Base-by-base conservation (phyloP, 2,329 filamentous ascomycete genomes). In the Claviceps spartinae region DNA sequence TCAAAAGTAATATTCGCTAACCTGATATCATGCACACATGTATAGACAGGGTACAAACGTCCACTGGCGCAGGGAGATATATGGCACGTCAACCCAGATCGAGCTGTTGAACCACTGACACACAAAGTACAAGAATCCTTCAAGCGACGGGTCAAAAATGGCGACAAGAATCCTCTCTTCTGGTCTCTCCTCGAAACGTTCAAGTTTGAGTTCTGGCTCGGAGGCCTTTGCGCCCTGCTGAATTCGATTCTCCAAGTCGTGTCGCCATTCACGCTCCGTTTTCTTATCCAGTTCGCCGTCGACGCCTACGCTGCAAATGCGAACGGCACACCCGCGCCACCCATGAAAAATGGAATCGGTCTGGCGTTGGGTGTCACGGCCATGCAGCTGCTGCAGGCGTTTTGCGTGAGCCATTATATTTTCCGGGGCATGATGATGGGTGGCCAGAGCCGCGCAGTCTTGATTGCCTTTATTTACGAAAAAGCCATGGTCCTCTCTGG, bases 351-450 rank as follows among this genome's bases (percentile, higher is more conserved):
- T 46, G 93, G 91, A 22, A 72, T 97, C 52, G 91, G 90, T 0
- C 72, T 95, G 36, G 89, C 89, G 1, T 66, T 97, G 52, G 91
- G 87, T 8, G 84, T 97, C 52, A 89, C 86, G 0, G 66, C 76
- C 43, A 93, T 97, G 88, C 90, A 96, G 65, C 75, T 90, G 20
- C 63, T 84, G 11, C 88, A 95, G 67, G 91, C 85, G 64, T 62
- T 95, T 57, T 81, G 81, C 26, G 88, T 83, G 2, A 94, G 90
- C 62, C 91, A 97, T 62, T 96, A 95, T 69, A 84, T 97, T 62
- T 97, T 91, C 62, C 81, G 83, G 22, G 89, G 91, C 22, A 94
- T 95, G 85, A 83, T 94, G 70, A 81, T 94, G 41, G 93, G 91
- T 56, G 93, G 88, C 0, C 84, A 96, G 69, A 72, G 80, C 7